Conservation (phyloP, 352 stramenopile genomes). For the Phytophthora rubi region DNA sequence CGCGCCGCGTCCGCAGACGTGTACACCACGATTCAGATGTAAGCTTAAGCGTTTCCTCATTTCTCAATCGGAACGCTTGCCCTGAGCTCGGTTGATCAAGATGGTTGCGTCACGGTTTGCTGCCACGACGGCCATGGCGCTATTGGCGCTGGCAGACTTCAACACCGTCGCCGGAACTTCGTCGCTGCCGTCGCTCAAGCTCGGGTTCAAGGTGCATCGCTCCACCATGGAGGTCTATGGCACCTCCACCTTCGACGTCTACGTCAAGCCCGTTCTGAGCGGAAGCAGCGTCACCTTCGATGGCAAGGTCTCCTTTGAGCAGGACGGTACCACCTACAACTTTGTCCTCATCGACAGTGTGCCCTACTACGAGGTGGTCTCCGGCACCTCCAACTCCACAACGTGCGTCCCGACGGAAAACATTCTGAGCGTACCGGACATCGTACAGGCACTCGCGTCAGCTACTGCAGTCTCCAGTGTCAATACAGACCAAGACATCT, state of each 20-base stretch:
- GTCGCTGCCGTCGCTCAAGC: conserved; percentile 33
- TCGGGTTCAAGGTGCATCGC: conserved; percentile 54
- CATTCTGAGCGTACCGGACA: conserved; percentile 36
- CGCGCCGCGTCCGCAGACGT: too few species aligned
- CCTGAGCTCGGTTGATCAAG: conserved; percentile 7
- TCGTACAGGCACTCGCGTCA: conserved; percentile 37
- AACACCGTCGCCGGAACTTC: conserved; percentile 11
- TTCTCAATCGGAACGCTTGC: conserved; percentile 21
- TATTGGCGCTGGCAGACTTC: neutral
- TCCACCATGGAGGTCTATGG: conserved; percentile 50
- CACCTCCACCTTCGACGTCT: conserved; percentile 43
- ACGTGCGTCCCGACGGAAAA: conserved; percentile 25
- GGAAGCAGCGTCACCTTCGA: conserved; percentile 43
- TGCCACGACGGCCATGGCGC: neutral
- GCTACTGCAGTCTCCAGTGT: conserved; percentile 39
- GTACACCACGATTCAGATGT: neutral
- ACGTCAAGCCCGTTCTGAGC: conserved; percentile 40
- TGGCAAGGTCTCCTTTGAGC: conserved; percentile 38
- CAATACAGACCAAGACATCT: conserved; percentile 49
- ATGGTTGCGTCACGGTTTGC: conserved; percentile 15
- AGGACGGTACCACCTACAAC: conserved; percentile 43
- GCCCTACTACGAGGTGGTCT: conserved; percentile 35
- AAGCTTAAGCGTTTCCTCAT: neutral
- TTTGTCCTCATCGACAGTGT: conserved; percentile 47
- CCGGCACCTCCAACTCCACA: neutral